These are phyloP conservation scores for Globisporangium spinosum DNA, from an alignment of 352 stramenopile species.

Conservation along the genomic window DNA sequence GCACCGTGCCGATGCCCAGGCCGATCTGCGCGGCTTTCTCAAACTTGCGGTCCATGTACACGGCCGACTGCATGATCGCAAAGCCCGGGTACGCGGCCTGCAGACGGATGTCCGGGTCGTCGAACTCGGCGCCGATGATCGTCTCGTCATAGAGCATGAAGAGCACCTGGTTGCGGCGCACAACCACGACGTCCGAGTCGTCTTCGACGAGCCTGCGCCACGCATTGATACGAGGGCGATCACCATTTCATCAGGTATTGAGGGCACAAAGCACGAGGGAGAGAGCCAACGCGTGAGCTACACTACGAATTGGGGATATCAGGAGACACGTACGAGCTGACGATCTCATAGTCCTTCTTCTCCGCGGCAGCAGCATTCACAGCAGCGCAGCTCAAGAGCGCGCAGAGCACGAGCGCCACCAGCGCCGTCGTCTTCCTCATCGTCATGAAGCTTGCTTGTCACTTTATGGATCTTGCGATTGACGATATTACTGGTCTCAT, in stretches of 20 bases:
- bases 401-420: constrained; percentile 2
- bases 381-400: background rate
- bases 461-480: background rate
- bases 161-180: constrained; percentile 47
- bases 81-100: constrained; percentile 77
- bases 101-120: constrained; percentile 49
- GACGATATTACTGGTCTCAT: background rate
- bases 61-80: constrained; percentile 74
- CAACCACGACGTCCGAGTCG: constrained; percentile 53
- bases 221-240: background rate
- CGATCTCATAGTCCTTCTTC: constrained; percentile 18
- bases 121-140: constrained; percentile 78
- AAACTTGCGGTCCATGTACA: constrained; percentile 47
- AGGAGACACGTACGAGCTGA: constrained; percentile 14
- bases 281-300: background rate
- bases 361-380: background rate
- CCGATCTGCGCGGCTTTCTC: constrained; percentile 54
- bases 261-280: background rate
- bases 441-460: background rate
- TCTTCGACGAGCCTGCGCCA: constrained; percentile 30
- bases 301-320: background rate
- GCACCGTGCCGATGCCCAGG: constrained; percentile 67
- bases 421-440: constrained; percentile 2
- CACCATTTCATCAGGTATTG: background rate
- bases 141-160: constrained; percentile 72